phyloP scores from a whole-genome alignment of 164 flowering plant species.

The Berberis vulgaris region DNA sequence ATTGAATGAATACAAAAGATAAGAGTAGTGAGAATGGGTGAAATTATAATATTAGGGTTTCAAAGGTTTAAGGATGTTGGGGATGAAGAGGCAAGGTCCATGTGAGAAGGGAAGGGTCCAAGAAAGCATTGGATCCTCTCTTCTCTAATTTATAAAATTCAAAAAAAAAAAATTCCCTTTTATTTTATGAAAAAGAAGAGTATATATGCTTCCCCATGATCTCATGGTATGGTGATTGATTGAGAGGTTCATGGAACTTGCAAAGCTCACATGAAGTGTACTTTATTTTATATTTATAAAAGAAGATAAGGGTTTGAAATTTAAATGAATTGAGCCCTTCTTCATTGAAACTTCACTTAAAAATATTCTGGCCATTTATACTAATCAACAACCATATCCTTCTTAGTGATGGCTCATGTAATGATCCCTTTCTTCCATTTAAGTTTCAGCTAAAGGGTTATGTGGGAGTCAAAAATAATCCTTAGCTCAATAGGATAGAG shows the following conservation, averaged over 20 bases:
- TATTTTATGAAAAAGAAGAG: neutral
- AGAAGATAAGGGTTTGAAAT: no score
- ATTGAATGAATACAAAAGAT: neutral
- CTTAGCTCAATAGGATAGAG: no score
- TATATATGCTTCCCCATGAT: neutral
- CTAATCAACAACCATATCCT: no score
- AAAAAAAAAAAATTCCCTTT: neutral
- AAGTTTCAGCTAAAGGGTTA: no score
- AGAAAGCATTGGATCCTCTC: constrained; percentile 13
- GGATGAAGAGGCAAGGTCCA: constrained; percentile 11
- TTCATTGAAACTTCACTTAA: no score
- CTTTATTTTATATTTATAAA: no score
- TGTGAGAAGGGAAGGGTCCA: constrained; percentile 3
- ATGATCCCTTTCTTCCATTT: no score
- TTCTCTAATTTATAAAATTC: neutral
- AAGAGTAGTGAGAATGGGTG: constrained; percentile 3
- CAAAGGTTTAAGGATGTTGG: constrained; percentile 11
- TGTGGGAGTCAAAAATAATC: no score
- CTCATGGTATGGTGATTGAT: neutral
- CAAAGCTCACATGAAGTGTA: constrained; percentile 9
- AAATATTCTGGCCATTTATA: no score
- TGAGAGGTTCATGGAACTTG: constrained; percentile 13
- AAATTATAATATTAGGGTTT: neutral
- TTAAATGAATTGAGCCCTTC: no score
- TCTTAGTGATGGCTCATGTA: no score